These are phyloP conservation scores for Ambrosiella beaveri DNA, from an alignment of 2,329 filamentous ascomycete genomes.

Conservation along the genomic window DNA sequence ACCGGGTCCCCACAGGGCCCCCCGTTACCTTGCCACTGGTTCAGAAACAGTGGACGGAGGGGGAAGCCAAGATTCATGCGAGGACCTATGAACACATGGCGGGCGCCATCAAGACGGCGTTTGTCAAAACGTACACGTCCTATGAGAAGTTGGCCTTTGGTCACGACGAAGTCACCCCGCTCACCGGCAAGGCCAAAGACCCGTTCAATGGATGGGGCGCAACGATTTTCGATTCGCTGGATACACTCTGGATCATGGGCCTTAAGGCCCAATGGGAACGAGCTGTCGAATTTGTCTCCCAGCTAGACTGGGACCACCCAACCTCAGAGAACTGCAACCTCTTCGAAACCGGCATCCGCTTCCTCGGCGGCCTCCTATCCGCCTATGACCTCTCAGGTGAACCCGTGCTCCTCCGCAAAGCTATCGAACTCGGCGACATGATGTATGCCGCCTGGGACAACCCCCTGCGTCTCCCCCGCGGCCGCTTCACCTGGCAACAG, in stretches of 20 bases:
- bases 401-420: constrained; percentile 40
- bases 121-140: constrained; percentile 38
- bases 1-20: constrained; percentile 4
- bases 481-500: constrained; percentile 28
- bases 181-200: constrained; percentile 34
- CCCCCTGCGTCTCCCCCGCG: constrained; percentile 44
- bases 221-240: constrained; percentile 49
- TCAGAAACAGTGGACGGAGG: constrained; percentile 6
- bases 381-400: constrained; percentile 49
- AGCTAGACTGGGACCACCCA: constrained; percentile 44
- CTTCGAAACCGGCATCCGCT: constrained; percentile 56
- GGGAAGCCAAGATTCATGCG: constrained; percentile 6
- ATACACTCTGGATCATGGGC: constrained; percentile 59
- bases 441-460: constrained; percentile 52
- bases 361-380: constrained; percentile 51
- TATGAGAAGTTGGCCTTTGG: constrained; percentile 48
- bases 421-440: constrained; percentile 44
- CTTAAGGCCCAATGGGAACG: constrained; percentile 46
- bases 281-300: constrained; percentile 38
- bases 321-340: constrained; percentile 35
- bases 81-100: constrained; percentile 17
- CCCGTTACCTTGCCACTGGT: neutral
- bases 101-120: constrained; percentile 31
- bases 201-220: constrained; percentile 51
- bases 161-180: constrained; percentile 43